A percentile compares a stretch with the other conserved stretches of the same genome.
Conservation (phyloP, 2,329 filamentous ascomycete species). For the Fusarium sp. region DNA sequence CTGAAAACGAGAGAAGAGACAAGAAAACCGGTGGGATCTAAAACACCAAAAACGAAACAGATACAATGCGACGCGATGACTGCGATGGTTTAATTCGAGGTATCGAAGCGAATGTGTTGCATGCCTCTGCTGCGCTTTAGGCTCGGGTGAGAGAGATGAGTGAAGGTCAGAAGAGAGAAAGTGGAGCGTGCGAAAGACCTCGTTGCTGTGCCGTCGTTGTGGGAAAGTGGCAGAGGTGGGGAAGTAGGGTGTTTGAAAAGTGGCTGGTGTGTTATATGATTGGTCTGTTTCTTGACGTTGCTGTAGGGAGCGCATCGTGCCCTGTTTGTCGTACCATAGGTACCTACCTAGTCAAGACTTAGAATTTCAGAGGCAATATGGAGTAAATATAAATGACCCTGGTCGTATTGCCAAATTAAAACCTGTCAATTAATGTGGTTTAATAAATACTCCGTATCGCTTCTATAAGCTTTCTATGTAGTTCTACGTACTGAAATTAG, state of each 20-base stretch:
- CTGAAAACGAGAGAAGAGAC: background rate
- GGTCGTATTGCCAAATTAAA: background rate
- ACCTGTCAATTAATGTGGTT: background rate
- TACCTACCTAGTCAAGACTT: background rate
- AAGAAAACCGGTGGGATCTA: background rate
- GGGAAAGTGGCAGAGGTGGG: constrained; percentile 17
- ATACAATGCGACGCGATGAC: background rate
- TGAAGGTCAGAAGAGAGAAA: constrained; percentile 27
- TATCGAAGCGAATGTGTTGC: constrained; percentile 30
- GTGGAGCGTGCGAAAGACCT: constrained; percentile 27
- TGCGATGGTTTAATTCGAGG: constrained; percentile 7
- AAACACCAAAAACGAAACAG: constrained; percentile 6
- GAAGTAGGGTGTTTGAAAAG: background rate
- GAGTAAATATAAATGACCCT: background rate
- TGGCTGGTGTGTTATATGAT: constrained; percentile 17
- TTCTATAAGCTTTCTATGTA: background rate
- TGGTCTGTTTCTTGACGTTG: constrained; percentile 25
- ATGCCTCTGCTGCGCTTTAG: constrained; percentile 28
- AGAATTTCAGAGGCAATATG: background rate
- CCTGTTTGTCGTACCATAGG: no score
- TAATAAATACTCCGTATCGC: background rate
- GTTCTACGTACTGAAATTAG: background rate
- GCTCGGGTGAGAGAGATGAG: constrained; percentile 7
- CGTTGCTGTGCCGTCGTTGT: constrained; percentile 39
- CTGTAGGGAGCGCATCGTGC: constrained; percentile 16